These are phyloP conservation scores for Fonsecaea pugnacius DNA, from an alignment of 2,329 filamentous ascomycete species.

Conservation along the genomic window DNA sequence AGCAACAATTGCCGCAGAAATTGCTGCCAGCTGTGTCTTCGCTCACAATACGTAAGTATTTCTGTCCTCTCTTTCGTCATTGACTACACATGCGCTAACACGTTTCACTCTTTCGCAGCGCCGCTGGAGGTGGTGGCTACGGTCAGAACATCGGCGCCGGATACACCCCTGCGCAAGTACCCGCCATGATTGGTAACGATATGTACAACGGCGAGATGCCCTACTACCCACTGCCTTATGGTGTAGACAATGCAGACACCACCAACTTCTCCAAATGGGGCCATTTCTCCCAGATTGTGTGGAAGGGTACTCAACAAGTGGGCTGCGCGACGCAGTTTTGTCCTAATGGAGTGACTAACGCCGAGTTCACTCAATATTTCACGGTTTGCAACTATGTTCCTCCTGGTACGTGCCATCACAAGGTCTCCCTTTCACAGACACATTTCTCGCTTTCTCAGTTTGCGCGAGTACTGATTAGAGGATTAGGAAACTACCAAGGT, in stretches of 20 bases:
- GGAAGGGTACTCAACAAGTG: slow-evolving; percentile 65
- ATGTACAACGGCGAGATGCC: slow-evolving; percentile 85
- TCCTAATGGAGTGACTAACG: slow-evolving; percentile 46
- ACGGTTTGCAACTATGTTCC: slow-evolving; percentile 88
- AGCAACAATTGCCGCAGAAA: slow-evolving; percentile 64
- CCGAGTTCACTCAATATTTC: slow-evolving; percentile 59
- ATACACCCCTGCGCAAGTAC: slow-evolving; percentile 60
- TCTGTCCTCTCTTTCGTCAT: not conserved
- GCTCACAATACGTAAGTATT: slow-evolving; percentile 72
- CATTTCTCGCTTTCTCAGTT: not conserved
- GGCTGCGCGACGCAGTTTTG: slow-evolving; percentile 63
- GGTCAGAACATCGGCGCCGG: slow-evolving; percentile 90
- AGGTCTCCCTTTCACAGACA: not conserved
- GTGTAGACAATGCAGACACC: slow-evolving; percentile 60
- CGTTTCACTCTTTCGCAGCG: not conserved
- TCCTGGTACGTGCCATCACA: slow-evolving; percentile 41
- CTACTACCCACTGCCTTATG: slow-evolving; percentile 63
- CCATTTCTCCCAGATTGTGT: slow-evolving; percentile 76
- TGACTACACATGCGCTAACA: not conserved
- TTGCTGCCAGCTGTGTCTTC: slow-evolving; percentile 71
- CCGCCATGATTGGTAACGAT: slow-evolving; percentile 72
- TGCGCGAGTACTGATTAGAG: not conserved
- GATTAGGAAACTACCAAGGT: slow-evolving; percentile 63
- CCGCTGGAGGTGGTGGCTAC: slow-evolving; percentile 63
- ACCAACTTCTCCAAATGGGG: slow-evolving; percentile 68